Evolutionary conservation across 805 yeast genomes (phyloP), one percentile per base, ranked within the genome.

Genomic region (Lachancea mirantina): DNA sequence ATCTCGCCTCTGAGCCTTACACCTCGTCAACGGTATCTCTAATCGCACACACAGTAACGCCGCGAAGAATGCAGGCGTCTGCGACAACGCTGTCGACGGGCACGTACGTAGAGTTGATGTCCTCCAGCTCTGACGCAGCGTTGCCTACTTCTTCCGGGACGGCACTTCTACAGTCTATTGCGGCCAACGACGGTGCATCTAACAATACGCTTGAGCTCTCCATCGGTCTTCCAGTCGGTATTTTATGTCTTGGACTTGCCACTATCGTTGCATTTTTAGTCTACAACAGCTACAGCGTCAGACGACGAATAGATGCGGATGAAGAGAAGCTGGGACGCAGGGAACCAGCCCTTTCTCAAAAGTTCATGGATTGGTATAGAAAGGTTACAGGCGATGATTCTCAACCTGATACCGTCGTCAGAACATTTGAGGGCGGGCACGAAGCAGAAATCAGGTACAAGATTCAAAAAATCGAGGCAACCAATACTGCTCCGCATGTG

Each of bases 221-320:
- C 4, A 45, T 55, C 15, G 61, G 61, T 2, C 34, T 55, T 11
- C 61, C 61, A 3, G 38, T 55, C 9, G 59, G 55, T 1, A 34
- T 55, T 6, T 49, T 53, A 30, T 40, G 44, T 24, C 33, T 51
- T 6, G 50, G 47, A 2, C 27, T 54, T 11, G 9, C 42, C 3
- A 14, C 47, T 19, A 36, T 52, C 28, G 28, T 50, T 17, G 21
- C 43, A 3, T 32, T 42, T 43, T 16, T 42, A 23, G 40, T 42
- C 16, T 35, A 34, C 7, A 45, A 34, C 23, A 35, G 33, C 19
- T 9, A 26, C 7, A n/a, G n/a, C n/a, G n/a, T n/a, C n/a, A n/a
- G n/a, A n/a, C n/a, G n/a, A n/a, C n/a, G n/a, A n/a, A n/a, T n/a
- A n/a, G n/a, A n/a, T n/a, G n/a, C n/a, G n/a, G n/a, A n/a, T n/a